Evolutionary conservation across 2,329 filamentous ascomycete species (phyloP), one percentile per base, ranked within the genome.

Genomic region (Trichoderma afroharzianum): DNA sequence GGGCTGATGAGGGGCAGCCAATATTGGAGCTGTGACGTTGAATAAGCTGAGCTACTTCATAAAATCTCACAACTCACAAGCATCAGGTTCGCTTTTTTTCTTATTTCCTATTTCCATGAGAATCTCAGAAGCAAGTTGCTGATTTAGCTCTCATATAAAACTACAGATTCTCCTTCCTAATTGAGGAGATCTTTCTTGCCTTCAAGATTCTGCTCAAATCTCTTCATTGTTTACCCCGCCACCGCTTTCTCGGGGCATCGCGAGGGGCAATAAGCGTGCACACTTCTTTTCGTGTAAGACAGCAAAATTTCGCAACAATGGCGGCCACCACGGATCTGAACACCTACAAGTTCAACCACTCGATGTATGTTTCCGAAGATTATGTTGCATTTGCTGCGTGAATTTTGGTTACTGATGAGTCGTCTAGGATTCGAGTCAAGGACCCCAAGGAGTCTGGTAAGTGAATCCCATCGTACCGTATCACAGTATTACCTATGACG

Each of bases 341-440:
- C 75, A 93, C 88, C 73, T 98, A 98, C 84, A 93, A 96, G 82
- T 86, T 92, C 81, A 95, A 96, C 83, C 93, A 96, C 85, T 92
- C 93, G 71, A 98, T 98, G 95, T 90, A 79, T 79, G 86, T 66
- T 24, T 1, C 18, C 3, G 47, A 3, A 2, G 3, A 15, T 21
- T 18, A 6, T 1, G 21, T 12, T 50, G 43, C 43, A 8, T 26
- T 2, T 43, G 3, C 15, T 3, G 11, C 7, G 1, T 26, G 2
- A n/a, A 15, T 39, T 33, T 12, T n/a, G 15, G 9, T n/a, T 68
- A 14, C 15, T 28, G 6, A 68, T 59, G 73, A 72, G n/a, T 68
- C 78, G 36, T 74, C 66, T 74, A 96, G 93, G 93, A 86, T 97
- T 80, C 92, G 95, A 81, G 92, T 98, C 79, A 98, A 98, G 83